Percentiles rank a stretch among this genome's conserved stretches.
These are phyloP conservation scores for Claviceps maximensis DNA, from an alignment of 2,329 filamentous ascomycete species.

Conservation along the genomic window DNA sequence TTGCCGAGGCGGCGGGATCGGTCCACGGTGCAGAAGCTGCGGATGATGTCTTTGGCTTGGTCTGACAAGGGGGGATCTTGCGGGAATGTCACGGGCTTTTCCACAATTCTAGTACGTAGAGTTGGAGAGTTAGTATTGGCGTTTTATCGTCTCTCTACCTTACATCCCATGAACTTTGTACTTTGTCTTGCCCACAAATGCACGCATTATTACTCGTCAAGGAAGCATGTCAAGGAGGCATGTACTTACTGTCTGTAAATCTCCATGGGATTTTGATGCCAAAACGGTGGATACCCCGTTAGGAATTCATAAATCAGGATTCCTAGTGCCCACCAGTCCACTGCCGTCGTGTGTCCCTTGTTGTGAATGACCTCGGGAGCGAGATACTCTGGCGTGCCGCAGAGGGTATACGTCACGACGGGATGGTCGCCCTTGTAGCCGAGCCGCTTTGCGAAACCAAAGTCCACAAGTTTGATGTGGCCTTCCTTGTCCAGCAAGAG, in stretches of 20 bases:
- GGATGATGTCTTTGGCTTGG: slow-evolving; percentile 62
- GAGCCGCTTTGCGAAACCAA: slow-evolving; percentile 72
- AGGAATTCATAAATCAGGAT: slow-evolving; percentile 77
- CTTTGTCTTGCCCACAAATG: too few relatives aligned
- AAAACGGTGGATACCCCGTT: slow-evolving; percentile 75
- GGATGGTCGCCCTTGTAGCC: slow-evolving; percentile 38
- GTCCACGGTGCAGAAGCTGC: slow-evolving; percentile 64
- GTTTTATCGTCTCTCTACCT: background rate
- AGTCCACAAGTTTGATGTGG: slow-evolving; percentile 73
- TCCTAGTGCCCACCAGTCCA: slow-evolving; percentile 81
- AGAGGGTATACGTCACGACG: slow-evolving; percentile 68
- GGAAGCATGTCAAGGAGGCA: too few relatives aligned
- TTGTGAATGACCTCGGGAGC: slow-evolving; percentile 77
- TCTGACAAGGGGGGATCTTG: slow-evolving; percentile 50
- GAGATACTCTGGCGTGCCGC: slow-evolving; percentile 73
- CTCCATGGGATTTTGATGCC: slow-evolving; percentile 76
- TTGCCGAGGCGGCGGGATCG: slow-evolving; percentile 67
- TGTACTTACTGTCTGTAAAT: slow-evolving; percentile 61
- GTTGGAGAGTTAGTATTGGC: background rate
- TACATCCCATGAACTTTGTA: too few relatives aligned
- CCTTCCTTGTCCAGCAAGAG: slow-evolving; percentile 64
- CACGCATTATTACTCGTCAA: too few relatives aligned
- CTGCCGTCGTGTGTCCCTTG: slow-evolving; percentile 61
- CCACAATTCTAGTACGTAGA: slow-evolving; percentile 50
- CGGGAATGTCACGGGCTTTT: slow-evolving; percentile 64